A percentile compares a stretch with the other conserved stretches of the same genome.
Evolutionary conservation across 495 filamentous ascomycete species (phyloP).

Genomic region (Annulohypoxylon stygium): DNA sequence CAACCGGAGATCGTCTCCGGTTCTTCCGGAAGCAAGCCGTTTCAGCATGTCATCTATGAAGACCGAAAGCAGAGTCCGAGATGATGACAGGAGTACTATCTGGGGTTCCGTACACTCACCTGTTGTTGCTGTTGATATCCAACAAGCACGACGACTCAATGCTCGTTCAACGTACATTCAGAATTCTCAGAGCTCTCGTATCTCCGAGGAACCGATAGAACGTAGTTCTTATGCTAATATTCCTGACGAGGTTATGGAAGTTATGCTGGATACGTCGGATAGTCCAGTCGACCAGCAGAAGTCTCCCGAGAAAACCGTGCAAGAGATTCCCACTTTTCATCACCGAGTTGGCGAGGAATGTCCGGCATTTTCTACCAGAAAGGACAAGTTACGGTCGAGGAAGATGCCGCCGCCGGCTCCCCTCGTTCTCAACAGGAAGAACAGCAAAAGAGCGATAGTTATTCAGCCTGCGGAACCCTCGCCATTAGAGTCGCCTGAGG

Average conservation of each 20-base stretch:
- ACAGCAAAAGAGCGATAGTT: constrained; percentile 51
- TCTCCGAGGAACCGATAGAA: constrained; percentile 12
- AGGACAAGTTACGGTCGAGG: constrained; percentile 52
- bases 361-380: constrained; percentile 65
- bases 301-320: neutral
- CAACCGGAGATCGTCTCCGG: constrained; percentile 57
- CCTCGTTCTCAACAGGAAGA: constrained; percentile 55
- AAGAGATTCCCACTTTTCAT: constrained; percentile 55
- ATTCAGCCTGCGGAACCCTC: constrained; percentile 59
- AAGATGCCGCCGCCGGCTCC: constrained; percentile 65
- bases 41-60: constrained; percentile 51
- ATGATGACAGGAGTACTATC: constrained; percentile 54
- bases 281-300: neutral
- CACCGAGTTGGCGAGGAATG: constrained; percentile 65
- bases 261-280: constrained; percentile 1
- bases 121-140: constrained; percentile 53
- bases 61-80: constrained; percentile 48
- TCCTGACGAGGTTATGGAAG: constrained; percentile 44
- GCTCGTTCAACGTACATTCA: constrained; percentile 53
- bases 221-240: constrained; percentile 7
- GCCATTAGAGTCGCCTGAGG: constrained; percentile 62
- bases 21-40: constrained; percentile 49
- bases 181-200: constrained; percentile 45
- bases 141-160: constrained; percentile 49
- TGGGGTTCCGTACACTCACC: constrained; percentile 61